Percentiles rank a stretch among this genome's conserved stretches.
These are phyloP conservation scores for Polytrichum commune DNA, from an alignment of 225 moss, liverwort and hornwort genomes.

Conservation along the genomic window DNA sequence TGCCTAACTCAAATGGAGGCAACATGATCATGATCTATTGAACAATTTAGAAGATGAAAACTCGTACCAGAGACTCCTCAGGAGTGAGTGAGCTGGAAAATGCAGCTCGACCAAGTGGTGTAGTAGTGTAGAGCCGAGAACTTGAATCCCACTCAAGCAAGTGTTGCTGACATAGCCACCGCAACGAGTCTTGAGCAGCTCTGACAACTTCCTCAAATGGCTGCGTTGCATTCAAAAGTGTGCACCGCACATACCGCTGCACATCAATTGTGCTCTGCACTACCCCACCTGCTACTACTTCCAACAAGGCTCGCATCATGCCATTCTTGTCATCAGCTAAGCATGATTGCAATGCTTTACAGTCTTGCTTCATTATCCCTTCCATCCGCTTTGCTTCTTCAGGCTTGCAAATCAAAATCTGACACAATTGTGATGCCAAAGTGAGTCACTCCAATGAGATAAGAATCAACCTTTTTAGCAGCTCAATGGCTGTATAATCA, in stretches of 20 bases:
- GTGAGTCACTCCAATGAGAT: background rate
- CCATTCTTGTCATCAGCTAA: conserved; percentile 91
- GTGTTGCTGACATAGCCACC: conserved; percentile 85
- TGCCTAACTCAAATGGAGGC: no score
- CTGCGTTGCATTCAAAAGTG: conserved; percentile 86
- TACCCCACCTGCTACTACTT: conserved; percentile 94
- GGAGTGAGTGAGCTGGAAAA: conserved; percentile 96
- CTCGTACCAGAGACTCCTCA: conserved; percentile 83
- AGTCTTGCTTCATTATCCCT: conserved; percentile 65
- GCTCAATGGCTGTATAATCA: no score
- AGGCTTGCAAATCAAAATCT: conserved; percentile 91
- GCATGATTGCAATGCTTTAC: conserved; percentile 83
- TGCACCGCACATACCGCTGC: conserved; percentile 92
- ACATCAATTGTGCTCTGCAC: conserved; percentile 90
- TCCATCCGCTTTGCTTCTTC: conserved; percentile 90
- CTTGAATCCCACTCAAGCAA: conserved; percentile 77
- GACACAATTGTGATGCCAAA: conserved; percentile 13
- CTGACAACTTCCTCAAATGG: conserved; percentile 89
- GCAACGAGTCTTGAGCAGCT: conserved; percentile 80
- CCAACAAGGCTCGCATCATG: conserved; percentile 94
- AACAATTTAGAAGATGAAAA: background rate
- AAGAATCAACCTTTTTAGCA: no score
- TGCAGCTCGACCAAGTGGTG: conserved; percentile 92
- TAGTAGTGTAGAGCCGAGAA: conserved; percentile 71
- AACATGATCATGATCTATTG: no score